Base-by-base conservation (phyloP, 2,329 filamentous ascomycete genomes). In the Hymenoscyphus fraxineus region DNA sequence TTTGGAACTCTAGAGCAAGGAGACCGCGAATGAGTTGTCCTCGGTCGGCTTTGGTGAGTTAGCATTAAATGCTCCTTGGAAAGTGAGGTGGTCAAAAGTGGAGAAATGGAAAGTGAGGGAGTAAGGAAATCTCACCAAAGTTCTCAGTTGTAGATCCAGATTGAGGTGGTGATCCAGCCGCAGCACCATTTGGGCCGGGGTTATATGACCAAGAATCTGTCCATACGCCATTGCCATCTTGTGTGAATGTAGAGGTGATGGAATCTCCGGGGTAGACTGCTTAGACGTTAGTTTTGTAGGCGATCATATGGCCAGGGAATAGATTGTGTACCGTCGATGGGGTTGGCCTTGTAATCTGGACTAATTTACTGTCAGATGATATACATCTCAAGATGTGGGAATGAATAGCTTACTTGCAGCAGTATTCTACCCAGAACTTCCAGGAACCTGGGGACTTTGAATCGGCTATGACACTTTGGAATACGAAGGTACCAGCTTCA, bases 391-490 rank as follows among this genome's bases (percentile, higher is more conserved):
- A 22, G n/a, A 22, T 38, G 35, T 13, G 40, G 16, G 10, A 1
- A 2, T 35, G 3, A 31, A 6, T 16, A 12, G 22, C 67, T 64
- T 64, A 70, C 67, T 67, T 67, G 67, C 69, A 70, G 47, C 66
- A 69, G 56, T 69, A 69, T 44, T 70, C 69, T 19, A 70, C 66
- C 56, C 65, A 70, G 60, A 70, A 69, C 19, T 66, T 38, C 68
- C 68, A 70, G 22, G 65, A 57, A 15, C 70, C 70, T 27, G 65
- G 35, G 6, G 59, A 59, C n/a, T 67, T 67, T 7, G 67, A 67
- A 55, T 71, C 68, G 40, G 62, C 67, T 27, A 71, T 56, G 15
- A 67, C 67, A 35, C 63, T 70, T 44, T 71, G 69, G 38, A 67
- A 70, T 4, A 67, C 65, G 58, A 67, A 70, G 10, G 16, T 44